Percentiles rank a stretch among this genome's conserved stretches.
These are phyloP conservation scores for Phytopythium helicoides DNA, from an alignment of 352 stramenopile species.

Conservation along the genomic window DNA sequence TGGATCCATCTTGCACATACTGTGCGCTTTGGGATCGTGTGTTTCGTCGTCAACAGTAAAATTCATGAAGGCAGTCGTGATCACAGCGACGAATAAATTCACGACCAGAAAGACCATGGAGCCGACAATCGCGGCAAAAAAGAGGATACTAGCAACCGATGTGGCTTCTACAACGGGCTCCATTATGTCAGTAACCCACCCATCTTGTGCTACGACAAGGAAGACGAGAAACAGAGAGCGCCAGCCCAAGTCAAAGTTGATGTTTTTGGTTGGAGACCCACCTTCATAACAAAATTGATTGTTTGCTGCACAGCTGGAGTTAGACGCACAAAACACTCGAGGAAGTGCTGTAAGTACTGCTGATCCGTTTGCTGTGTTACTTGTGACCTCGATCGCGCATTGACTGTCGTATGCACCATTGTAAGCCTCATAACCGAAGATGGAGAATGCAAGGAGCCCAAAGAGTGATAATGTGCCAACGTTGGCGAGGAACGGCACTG, in stretches of 20 bases:
- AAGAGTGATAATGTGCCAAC: constrained; percentile 72
- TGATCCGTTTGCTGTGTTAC: not conserved
- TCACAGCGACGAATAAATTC: constrained; percentile 81
- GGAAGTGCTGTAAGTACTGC: constrained; percentile 31
- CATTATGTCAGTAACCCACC: constrained; percentile 81
- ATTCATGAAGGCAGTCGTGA: constrained; percentile 85
- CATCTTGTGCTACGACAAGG: constrained; percentile 73
- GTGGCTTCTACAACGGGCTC: constrained; percentile 64
- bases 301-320: constrained; percentile 32
- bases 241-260: constrained; percentile 77
- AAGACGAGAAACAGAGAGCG: constrained; percentile 76
- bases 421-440: constrained; percentile 75
- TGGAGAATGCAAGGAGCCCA: constrained; percentile 72
- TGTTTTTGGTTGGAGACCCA: constrained; percentile 34
- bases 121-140: constrained; percentile 70
- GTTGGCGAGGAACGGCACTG: constrained; percentile 74
- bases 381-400: constrained; percentile 23
- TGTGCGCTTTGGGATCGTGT: constrained; percentile 28
- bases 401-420: constrained; percentile 47
- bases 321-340: constrained; percentile 45
- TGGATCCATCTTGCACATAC: constrained; percentile 56
- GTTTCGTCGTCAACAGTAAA: constrained; percentile 54
- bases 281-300: constrained; percentile 31
- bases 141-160: constrained; percentile 48
- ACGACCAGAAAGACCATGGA: constrained; percentile 83